These are phyloP conservation scores for Ramaria sp. DNA, from an alignment of 768 basidiomycete genomes.

Conservation along the genomic window DNA sequence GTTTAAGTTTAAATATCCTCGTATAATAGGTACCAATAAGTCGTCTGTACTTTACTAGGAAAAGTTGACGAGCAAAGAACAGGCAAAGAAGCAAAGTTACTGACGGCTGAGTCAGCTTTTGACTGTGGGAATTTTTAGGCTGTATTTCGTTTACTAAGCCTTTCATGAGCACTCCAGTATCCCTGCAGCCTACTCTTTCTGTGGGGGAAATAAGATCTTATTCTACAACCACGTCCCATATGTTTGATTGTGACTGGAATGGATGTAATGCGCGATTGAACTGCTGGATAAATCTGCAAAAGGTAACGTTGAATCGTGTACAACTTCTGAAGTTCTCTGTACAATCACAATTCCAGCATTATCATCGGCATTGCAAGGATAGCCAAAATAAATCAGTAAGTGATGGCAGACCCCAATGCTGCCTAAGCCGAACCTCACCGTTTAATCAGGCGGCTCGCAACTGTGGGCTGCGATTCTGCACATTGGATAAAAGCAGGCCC, in stretches of 20 bases:
- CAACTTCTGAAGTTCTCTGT: background rate
- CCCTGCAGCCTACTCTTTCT: background rate
- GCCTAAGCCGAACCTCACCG: too few relatives aligned
- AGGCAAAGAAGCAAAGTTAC: too few relatives aligned
- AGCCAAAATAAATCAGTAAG: background rate
- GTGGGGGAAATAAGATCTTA: background rate
- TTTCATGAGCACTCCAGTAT: too few relatives aligned
- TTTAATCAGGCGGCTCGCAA: background rate
- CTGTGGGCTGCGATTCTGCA: background rate
- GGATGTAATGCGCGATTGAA: background rate
- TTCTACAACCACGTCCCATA: background rate
- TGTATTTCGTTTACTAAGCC: too few relatives aligned
- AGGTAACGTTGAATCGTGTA: background rate
- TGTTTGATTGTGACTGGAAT: background rate
- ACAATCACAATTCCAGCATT: background rate
- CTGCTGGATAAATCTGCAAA: conserved; percentile 1
- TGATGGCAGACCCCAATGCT: background rate
- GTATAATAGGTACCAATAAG: too few relatives aligned
- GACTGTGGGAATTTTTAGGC: too few relatives aligned
- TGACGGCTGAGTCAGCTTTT: too few relatives aligned
- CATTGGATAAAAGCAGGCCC: background rate
- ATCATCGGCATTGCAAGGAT: background rate
- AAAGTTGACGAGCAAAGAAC: too few relatives aligned
- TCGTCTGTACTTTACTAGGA: too few relatives aligned
- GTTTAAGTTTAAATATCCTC: too few relatives aligned